A percentile compares a stretch with the other conserved stretches of the same genome.
phyloP scores from a whole-genome alignment of 2,329 filamentous ascomycete species.

The Aspergillus tanneri region DNA sequence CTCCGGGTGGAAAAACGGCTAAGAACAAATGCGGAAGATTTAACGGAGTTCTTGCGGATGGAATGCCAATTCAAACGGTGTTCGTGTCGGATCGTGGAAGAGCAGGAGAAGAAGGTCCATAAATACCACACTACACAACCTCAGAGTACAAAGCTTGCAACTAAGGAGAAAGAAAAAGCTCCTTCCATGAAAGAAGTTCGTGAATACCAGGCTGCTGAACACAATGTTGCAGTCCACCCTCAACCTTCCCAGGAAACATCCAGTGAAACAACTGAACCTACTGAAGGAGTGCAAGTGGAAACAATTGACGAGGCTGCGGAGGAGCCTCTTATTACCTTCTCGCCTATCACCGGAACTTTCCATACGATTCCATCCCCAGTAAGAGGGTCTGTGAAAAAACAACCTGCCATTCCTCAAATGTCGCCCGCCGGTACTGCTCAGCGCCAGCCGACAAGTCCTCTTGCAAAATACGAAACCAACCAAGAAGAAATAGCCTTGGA shows the following conservation, averaged over 20 bases:
- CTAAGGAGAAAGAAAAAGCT: no score
- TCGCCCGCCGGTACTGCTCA: neutral
- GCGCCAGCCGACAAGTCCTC: neutral
- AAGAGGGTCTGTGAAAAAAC: conserved; percentile 29
- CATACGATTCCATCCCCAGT: conserved; percentile 40
- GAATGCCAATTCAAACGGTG: conserved; percentile 52
- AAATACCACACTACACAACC: no score
- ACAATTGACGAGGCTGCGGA: conserved; percentile 22
- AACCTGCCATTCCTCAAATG: conserved; percentile 11
- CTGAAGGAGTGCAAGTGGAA: conserved; percentile 5
- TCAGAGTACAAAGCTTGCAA: no score
- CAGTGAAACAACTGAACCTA: neutral
- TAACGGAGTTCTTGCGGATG: conserved; percentile 53
- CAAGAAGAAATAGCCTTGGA: conserved; percentile 13
- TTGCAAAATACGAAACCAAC: conserved; percentile 4
- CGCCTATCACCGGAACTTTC: conserved; percentile 47
- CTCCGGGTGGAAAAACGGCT: conserved; percentile 52
- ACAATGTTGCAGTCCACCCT: no score
- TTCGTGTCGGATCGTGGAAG: conserved; percentile 48
- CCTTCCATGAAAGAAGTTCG: no score
- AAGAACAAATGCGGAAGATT: conserved; percentile 55
- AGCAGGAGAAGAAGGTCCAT: conserved; percentile 40
- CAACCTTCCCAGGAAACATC: neutral
- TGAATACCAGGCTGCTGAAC: no score
- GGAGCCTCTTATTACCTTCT: conserved; percentile 45